A percentile compares a stretch with the other conserved stretches of the same genome.
phyloP scores from a whole-genome alignment of 2,329 filamentous ascomycete species.

The Diaporthe sp. region DNA sequence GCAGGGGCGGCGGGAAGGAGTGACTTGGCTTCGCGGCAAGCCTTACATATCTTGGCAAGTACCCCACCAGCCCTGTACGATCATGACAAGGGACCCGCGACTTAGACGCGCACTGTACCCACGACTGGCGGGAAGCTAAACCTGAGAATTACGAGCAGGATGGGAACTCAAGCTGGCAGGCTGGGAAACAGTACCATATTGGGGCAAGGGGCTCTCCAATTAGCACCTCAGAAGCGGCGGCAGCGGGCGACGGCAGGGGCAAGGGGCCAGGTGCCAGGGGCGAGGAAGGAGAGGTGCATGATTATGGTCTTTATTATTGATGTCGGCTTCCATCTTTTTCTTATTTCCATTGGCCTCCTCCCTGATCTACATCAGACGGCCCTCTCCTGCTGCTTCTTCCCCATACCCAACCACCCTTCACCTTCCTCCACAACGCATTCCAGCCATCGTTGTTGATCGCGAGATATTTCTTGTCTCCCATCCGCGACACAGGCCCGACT shows the following conservation, averaged over 20 bases:
- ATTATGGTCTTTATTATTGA: constrained; percentile 5
- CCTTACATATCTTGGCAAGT: constrained; percentile 20
- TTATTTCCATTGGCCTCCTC: background rate
- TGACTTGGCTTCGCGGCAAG: constrained; percentile 30
- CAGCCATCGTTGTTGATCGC: constrained; percentile 15
- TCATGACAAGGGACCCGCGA: constrained; percentile 2
- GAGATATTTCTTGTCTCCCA: constrained; percentile 28
- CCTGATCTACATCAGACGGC: constrained; percentile 17
- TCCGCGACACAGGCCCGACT: constrained; percentile 29
- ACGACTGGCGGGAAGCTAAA: constrained; percentile 31
- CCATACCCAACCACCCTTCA: constrained; percentile 1
- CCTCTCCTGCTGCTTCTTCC: background rate
- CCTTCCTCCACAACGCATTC: constrained; percentile 22
- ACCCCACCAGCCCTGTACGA: constrained; percentile 18
- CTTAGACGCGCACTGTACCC: constrained; percentile 32
- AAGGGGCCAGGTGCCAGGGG: constrained; percentile 2
- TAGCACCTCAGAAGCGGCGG: constrained; percentile 3
- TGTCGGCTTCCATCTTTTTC: background rate
- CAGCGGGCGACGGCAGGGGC: constrained; percentile 23
- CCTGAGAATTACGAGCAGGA: constrained; percentile 14
- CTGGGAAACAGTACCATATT: background rate
- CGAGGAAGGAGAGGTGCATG: constrained; percentile 21
- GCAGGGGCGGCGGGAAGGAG: constrained; percentile 26
- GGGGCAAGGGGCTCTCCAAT: constrained; percentile 1
- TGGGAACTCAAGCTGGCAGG: background rate